phyloP scores from a whole-genome alignment of 2,329 filamentous ascomycete genomes.

The Microsporum canis region DNA sequence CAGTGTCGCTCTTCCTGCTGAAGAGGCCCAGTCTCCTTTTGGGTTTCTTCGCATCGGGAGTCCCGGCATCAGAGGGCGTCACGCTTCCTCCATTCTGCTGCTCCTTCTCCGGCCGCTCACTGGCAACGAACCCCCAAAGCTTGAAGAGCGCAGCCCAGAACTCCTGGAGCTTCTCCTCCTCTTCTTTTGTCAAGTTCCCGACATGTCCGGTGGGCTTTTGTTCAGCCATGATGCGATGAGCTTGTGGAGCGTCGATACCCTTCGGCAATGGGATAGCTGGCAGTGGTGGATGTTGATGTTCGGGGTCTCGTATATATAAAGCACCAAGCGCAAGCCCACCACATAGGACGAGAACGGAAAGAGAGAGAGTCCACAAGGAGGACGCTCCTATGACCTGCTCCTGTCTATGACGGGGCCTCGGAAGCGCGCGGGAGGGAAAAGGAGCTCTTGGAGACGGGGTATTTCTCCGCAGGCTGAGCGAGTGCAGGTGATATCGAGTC shows the following conservation, averaged over 20 bases:
- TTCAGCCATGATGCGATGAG: conserved; percentile 21
- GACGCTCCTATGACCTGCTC: conserved; percentile 20
- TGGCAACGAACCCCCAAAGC: conserved; percentile 51
- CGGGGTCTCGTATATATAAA: conserved; percentile 21
- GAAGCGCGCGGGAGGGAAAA: background rate
- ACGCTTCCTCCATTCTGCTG: background rate
- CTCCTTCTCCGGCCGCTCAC: conserved; percentile 14
- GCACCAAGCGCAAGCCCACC: conserved; percentile 26
- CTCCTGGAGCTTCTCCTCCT: conserved; percentile 78
- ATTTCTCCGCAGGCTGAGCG: background rate
- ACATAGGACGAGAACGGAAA: conserved; percentile 24
- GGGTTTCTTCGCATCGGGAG: conserved; percentile 50
- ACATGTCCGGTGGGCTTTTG: conserved; percentile 50
- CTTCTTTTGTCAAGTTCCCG: conserved; percentile 76
- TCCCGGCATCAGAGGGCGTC: conserved; percentile 15
- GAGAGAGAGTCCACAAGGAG: conserved; percentile 28
- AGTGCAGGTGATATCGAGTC: background rate
- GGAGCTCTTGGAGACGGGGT: background rate
- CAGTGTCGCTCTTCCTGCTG: conserved; percentile 41
- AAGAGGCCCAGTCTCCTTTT: conserved; percentile 66
- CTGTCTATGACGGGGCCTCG: background rate
- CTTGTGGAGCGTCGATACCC: background rate
- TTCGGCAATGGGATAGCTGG: background rate
- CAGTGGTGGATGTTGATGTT: background rate
- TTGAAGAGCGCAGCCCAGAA: conserved; percentile 70